Conservation (phyloP, 106 monocot genomes). For the Platanthera zijinensis region DNA sequence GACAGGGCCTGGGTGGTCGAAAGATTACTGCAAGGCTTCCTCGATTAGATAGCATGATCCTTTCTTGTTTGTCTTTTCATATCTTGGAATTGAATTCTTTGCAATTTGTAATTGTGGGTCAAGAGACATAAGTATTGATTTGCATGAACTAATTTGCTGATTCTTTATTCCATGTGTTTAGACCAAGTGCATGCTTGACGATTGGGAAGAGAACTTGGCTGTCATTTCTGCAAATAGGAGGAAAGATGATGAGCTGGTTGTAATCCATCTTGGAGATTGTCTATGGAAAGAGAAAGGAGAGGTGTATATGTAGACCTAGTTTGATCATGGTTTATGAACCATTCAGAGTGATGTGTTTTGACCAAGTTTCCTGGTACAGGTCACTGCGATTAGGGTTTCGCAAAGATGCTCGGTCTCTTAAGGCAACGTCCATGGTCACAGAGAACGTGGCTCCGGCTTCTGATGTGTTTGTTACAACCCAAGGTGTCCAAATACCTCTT, state of each 20-base stretch:
- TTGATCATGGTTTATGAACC: not conserved
- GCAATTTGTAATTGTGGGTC: too few relatives aligned
- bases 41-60: too few relatives aligned
- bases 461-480: too few relatives aligned
- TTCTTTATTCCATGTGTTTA: not conserved
- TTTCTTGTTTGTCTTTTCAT: too few relatives aligned
- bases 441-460: too few relatives aligned
- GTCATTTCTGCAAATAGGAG: slow-evolving; percentile 90
- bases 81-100: too few relatives aligned
- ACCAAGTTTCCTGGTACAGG: slow-evolving; percentile 32
- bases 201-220: slow-evolving; percentile 92
- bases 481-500: too few relatives aligned
- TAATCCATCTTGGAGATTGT: slow-evolving; percentile 89
- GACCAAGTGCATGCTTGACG: slow-evolving; percentile 59
- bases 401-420: too few relatives aligned
- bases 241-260: slow-evolving; percentile 74
- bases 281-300: slow-evolving; percentile 91
- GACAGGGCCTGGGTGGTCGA: too few relatives aligned
- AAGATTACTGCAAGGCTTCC: too few relatives aligned
- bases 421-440: too few relatives aligned
- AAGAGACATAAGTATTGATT: not conserved
- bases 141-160: not conserved
- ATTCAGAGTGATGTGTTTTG: not conserved
- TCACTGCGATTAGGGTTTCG: too few relatives aligned
- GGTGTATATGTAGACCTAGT: slow-evolving; percentile 30